Conservation (phyloP, 2,329 filamentous ascomycete species). For the Macrophomina phaseolina region DNA sequence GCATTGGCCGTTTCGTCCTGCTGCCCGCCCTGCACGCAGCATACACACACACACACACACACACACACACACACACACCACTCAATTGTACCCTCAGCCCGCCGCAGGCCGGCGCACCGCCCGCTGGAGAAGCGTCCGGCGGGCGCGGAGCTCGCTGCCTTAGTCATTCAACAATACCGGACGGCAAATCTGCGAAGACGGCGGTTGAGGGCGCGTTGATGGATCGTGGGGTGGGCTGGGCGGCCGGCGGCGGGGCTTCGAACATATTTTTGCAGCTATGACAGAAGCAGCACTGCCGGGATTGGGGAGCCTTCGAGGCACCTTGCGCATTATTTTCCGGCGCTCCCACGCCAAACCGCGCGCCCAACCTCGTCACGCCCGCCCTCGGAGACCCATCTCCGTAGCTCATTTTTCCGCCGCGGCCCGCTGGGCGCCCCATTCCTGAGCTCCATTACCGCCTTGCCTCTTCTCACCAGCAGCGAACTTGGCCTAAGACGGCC, state of each 20-base stretch:
- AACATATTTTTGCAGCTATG: conserved; percentile 20
- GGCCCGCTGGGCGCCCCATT: conserved; percentile 7
- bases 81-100: conserved; percentile 3
- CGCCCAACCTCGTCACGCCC: conserved; percentile 7
- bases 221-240: conserved; percentile 22
- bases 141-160: conserved; percentile 1
- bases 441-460: neutral
- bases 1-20: conserved; percentile 8
- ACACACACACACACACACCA: neutral
- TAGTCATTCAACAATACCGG: conserved; percentile 24
- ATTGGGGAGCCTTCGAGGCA: conserved; percentile 12
- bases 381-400: conserved; percentile 24
- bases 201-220: conserved; percentile 20
- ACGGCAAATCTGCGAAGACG: conserved; percentile 17
- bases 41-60: neutral
- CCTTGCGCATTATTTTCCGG: conserved; percentile 11
- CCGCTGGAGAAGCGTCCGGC: conserved; percentile 4
- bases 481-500: conserved; percentile 9
- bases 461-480: neutral
- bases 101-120: conserved; percentile 2
- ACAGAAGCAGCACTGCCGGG: conserved; percentile 18
- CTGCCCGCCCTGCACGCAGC: neutral
- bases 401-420: conserved; percentile 17
- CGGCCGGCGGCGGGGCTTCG: conserved; percentile 19
- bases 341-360: conserved; percentile 7